Conservation (phyloP, 2,329 filamentous ascomycete species). For the Cercospora citrullina region DNA sequence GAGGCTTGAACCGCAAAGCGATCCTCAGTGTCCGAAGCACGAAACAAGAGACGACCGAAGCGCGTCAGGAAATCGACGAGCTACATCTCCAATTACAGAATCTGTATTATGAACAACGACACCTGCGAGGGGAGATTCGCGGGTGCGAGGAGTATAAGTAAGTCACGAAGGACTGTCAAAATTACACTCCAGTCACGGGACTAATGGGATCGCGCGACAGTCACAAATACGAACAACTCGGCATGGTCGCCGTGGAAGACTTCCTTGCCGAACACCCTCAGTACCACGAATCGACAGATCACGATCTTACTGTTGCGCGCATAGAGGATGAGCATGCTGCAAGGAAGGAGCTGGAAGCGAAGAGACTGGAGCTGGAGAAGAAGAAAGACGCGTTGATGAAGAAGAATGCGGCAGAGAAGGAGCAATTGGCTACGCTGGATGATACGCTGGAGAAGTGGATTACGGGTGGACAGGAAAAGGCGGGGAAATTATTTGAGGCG, state of each 20-base stretch:
- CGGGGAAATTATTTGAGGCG: conserved; percentile 34
- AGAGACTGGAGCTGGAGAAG: conserved; percentile 64
- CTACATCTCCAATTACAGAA: conserved; percentile 93
- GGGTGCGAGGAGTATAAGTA: conserved; percentile 92
- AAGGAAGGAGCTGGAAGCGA: conserved; percentile 80
- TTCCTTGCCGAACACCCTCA: conserved; percentile 78
- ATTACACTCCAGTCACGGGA: not conserved
- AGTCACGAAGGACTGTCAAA: not conserved
- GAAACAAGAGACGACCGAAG: conserved; percentile 81
- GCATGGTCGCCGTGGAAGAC: conserved; percentile 78
- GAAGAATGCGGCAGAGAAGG: conserved; percentile 88
- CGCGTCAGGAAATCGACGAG: conserved; percentile 84
- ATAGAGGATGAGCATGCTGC: conserved; percentile 89
- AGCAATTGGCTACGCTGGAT: conserved; percentile 87
- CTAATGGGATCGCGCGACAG: not conserved
- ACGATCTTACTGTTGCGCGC: conserved; percentile 81
- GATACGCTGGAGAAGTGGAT: conserved; percentile 71
- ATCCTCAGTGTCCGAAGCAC: conserved; percentile 80
- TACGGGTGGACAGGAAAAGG: conserved; percentile 27
- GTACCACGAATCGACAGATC: conserved; percentile 68
- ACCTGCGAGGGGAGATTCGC: conserved; percentile 83
- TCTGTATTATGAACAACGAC: conserved; percentile 91
- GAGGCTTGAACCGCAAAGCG: conserved; percentile 79
- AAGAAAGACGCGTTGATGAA: conserved; percentile 68
- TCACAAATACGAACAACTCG: conserved; percentile 65